Base-by-base conservation (phyloP, 2,329 filamentous ascomycete genomes). In the Fusarium torulosum region DNA sequence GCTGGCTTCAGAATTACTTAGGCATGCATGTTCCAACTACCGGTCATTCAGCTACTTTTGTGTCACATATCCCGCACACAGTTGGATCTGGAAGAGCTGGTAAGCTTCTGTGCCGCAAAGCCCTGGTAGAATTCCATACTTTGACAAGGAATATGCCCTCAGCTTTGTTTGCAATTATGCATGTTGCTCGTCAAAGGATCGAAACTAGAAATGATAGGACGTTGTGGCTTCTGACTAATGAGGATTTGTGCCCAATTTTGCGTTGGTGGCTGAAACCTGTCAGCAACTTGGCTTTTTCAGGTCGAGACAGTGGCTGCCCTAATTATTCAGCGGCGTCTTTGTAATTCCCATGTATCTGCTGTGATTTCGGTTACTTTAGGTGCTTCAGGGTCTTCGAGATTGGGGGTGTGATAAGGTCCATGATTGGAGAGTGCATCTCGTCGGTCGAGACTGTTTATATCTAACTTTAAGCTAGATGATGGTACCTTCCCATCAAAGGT, bases 201-300 rank as follows among this genome's bases (percentile, higher is more conserved):
- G 11, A 44, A 64, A 41, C 19, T 17, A 54, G 58, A 59, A 59
- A 50, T 20, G 31, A 33, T 43, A 25, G 25, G 41, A 19, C 23
- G 42, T 19, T 19, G 23, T 46, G 51, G 44, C 44, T 41, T 56
- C 14, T n/a, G 21, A 33, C 53, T 47, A 58, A 49, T 19, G 4
- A 35, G 6, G 10, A 10, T 60, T 43, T 47, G 21, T 44, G 27
- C 21, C 45, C 47, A 25, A 56, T 25, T 9, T 25, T 25, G 25
- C 25, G 25, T 7, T 25, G 25, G 41, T 67, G 63, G 47, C 47
- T 64, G 43, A 63, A 38, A 67, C 52, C 45, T 31, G 51, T 47
- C 52, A 63, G 47, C 27, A 23, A 38, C 31, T 19, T 23, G 35
- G 25, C 33, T 40, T 33, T 38, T 29, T 29, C 33, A 38, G 37